A percentile compares a stretch with the other conserved stretches of the same genome.
These are phyloP conservation scores for Coix lacrymajobi DNA, from an alignment of 176 grass and related monocot species.

Conservation along the genomic window DNA sequence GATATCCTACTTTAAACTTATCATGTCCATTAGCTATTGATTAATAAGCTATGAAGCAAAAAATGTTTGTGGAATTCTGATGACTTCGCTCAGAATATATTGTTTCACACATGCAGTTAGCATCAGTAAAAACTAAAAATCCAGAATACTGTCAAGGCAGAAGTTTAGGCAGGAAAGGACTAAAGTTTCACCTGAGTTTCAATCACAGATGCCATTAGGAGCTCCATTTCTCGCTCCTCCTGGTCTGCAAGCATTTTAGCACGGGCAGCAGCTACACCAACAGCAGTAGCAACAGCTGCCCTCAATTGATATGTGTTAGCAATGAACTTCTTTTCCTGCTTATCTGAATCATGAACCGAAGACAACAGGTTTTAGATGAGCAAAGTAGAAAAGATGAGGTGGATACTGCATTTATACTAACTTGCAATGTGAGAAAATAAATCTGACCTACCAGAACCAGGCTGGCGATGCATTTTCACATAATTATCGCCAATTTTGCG, in stretches of 20 bases:
- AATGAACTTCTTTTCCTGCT: constrained; percentile 40
- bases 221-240: constrained; percentile 93
- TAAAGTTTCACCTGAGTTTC: constrained; percentile 68
- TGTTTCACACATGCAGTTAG: background rate
- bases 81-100: background rate
- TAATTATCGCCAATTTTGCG: constrained; percentile 17
- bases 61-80: background rate
- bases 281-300: constrained; percentile 74
- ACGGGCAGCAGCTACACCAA: constrained; percentile 78
- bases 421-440: background rate
- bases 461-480: constrained; percentile 10
- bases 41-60: background rate
- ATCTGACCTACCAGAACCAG: constrained; percentile 31
- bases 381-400: background rate
- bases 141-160: background rate
- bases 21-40: background rate
- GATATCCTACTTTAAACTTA: background rate
- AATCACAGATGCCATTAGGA: constrained; percentile 92
- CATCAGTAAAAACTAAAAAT: background rate
- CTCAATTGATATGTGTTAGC: constrained; percentile 63
- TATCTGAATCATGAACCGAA: constrained; percentile 22
- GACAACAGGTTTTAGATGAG: constrained; percentile 12
- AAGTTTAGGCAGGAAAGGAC: constrained; percentile 5
- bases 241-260: constrained; percentile 91
- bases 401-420: constrained; percentile 10